Conservation (phyloP, 2,329 filamentous ascomycete genomes). For the Pyricularia sp. region DNA sequence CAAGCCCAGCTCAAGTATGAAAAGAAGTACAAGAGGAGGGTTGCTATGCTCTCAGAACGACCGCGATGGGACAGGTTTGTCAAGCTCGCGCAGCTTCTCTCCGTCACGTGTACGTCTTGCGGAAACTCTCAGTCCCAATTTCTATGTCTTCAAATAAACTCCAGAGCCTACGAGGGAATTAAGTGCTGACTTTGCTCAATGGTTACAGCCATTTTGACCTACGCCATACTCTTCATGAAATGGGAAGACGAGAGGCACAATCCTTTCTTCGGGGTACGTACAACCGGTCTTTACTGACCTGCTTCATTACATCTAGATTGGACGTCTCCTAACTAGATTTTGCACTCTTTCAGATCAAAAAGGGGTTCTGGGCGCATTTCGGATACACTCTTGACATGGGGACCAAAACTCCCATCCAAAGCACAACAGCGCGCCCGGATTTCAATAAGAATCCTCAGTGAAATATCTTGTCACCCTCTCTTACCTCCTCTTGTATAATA, state of each 20-base stretch:
- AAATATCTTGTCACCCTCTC: background rate
- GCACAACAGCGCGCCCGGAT: background rate
- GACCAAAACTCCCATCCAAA: background rate
- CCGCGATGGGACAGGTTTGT: slow-evolving; percentile 53
- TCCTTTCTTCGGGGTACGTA: slow-evolving; percentile 37
- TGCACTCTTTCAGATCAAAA: slow-evolving; percentile 9
- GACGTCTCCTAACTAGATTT: background rate
- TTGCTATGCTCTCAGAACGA: slow-evolving; percentile 46
- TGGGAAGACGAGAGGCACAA: slow-evolving; percentile 28
- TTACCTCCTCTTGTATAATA: background rate
- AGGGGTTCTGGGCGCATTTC: slow-evolving; percentile 12
- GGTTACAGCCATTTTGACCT: slow-evolving; percentile 35
- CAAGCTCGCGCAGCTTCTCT: slow-evolving; percentile 50
- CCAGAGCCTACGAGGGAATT: background rate
- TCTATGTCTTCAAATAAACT: background rate
- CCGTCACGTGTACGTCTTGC: slow-evolving; percentile 38
- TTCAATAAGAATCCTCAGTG: background rate
- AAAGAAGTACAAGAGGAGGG: slow-evolving; percentile 61
- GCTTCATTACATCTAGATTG: background rate
- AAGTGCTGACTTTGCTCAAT: background rate
- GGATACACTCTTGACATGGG: slow-evolving; percentile 1
- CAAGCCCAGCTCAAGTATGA: slow-evolving; percentile 70
- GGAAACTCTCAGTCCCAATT: background rate
- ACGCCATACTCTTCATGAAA: slow-evolving; percentile 50
- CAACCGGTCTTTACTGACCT: background rate